Evolutionary conservation across 2,329 filamentous ascomycete genomes (phyloP), one percentile per base, ranked within the genome.

Genomic region (Fusarium virguliforme): DNA sequence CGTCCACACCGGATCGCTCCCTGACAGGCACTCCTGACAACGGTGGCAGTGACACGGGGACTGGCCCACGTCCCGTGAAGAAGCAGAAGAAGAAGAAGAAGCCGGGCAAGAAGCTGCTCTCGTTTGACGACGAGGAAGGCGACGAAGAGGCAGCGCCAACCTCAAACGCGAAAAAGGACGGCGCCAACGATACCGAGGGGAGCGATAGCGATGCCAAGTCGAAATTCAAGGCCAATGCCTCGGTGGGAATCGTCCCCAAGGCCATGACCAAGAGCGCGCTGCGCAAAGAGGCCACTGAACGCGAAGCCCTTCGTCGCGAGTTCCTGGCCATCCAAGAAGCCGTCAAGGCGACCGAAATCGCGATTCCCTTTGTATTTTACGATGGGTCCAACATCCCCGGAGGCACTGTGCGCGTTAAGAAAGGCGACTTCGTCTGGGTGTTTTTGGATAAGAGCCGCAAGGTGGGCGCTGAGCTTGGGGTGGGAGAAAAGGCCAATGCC

Each of bases 351-450:
- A 95, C 94, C 8, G 95, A 98, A 77, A 93, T 99, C 60, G 87
- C 92, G 15, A 91, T 99, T 34, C 96, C 96, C 0, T 99, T 98
- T 80, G 94, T 98, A 4, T 98, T 98, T 79, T 98, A 98, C 82
- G 95, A 98, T 74, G 96, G 96, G 15, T 94, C 94, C 24, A 95
- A 97, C 79, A 92, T 93, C 10, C 93, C 95, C 0, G 94, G 94
- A 15, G 95, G 95, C 1, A 88, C 88, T 13, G 95, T 95, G 53
- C 91, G 91, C 65, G 89, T 98, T 56, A 97, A 94, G 81, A 99
- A 99, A 82, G 95, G 96, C 9, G 96, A 98, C 77, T 92, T 90
- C 62, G 87, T 97, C 28, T 98, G 96, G 96, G 84, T 98, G 2
- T 97, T 98, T 72, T 84, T 99, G 3, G 96, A 99, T 81, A 91